Conservation (phyloP, 75 land plant genomes). For the Picea sitchensis region DNA sequence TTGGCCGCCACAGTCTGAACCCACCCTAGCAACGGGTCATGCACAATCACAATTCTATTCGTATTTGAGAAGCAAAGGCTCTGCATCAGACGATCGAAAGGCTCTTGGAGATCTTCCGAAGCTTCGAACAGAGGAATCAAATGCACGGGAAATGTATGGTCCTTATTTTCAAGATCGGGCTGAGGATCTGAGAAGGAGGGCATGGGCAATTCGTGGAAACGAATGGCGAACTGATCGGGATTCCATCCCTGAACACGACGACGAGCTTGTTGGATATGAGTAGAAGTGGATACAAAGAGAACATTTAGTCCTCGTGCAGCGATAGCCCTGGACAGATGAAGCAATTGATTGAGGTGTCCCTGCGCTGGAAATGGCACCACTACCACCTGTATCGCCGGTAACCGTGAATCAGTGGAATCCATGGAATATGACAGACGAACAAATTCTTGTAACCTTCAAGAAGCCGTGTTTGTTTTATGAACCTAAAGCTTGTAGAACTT, state of each 20-base stretch:
- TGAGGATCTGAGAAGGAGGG: constrained; percentile 14
- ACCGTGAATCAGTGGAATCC: too few species aligned
- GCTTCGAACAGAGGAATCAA: constrained; percentile 27
- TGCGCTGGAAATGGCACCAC: constrained; percentile 42
- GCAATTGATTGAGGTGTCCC: constrained; percentile 45
- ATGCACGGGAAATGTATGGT: constrained; percentile 25
- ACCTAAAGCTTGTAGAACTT: too few species aligned
- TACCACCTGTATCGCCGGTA: constrained; percentile 6
- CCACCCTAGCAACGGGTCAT: constrained; percentile 30
- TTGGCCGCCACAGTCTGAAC: background rate
- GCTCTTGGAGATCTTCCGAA: constrained; percentile 18
- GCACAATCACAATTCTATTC: constrained; percentile 20
- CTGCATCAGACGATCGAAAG: constrained; percentile 11
- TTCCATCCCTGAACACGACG: constrained; percentile 17
- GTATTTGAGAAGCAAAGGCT: constrained; percentile 12
- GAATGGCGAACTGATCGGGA: constrained; percentile 10
- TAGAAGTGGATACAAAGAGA: constrained; percentile 20
- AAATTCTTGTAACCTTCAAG: too few species aligned
- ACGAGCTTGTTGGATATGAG: constrained; percentile 34
- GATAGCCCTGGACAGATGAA: constrained; percentile 26
- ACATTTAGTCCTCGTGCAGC: constrained; percentile 20
- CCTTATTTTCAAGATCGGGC: constrained; percentile 15
- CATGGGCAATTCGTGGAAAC: constrained; percentile 27
- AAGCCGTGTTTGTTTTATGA: too few species aligned
- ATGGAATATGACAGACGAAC: too few species aligned